These are phyloP conservation scores for Talaromyces piceae DNA, from an alignment of 2,329 filamentous ascomycete genomes.

Conservation along the genomic window DNA sequence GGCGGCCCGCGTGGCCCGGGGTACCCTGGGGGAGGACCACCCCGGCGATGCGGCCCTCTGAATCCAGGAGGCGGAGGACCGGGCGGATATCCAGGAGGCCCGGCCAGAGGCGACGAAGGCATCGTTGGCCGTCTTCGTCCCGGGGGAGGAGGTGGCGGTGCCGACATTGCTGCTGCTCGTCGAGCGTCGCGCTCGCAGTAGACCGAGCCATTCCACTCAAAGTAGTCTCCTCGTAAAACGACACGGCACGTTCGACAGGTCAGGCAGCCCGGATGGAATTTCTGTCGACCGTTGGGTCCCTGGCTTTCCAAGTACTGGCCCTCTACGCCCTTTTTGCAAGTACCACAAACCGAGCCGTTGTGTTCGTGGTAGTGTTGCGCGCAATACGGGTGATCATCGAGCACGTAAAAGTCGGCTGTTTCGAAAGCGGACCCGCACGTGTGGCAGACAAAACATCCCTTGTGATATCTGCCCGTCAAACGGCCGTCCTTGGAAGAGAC, in stretches of 20 bases:
- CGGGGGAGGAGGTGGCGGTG: constrained; percentile 11
- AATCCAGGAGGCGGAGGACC: constrained; percentile 14
- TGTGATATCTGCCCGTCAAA: constrained; percentile 88
- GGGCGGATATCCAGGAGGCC: constrained; percentile 19
- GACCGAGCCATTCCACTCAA: constrained; percentile 70
- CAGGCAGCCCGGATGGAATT: constrained; percentile 84
- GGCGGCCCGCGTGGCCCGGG: constrained; percentile 14
- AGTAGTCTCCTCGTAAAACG: constrained; percentile 76
- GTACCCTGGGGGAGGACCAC: constrained; percentile 16
- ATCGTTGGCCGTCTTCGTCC: constrained; percentile 27
- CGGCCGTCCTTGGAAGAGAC: constrained; percentile 89
- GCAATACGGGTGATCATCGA: constrained; percentile 81
- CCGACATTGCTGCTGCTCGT: constrained; percentile 38
- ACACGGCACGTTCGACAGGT: constrained; percentile 66
- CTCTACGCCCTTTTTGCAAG: constrained; percentile 80
- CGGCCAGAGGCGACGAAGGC: constrained; percentile 28
- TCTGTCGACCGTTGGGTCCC: constrained; percentile 39
- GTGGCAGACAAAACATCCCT: constrained; percentile 85
- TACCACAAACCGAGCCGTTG: constrained; percentile 76
- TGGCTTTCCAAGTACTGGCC: constrained; percentile 85
- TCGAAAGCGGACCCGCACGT: constrained; percentile 75
- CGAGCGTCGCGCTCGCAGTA: constrained; percentile 86
- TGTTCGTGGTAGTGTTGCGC: constrained; percentile 86
- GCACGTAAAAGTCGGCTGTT: constrained; percentile 87
- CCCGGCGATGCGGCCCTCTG: constrained; percentile 17